Percentiles rank a stretch among this genome's conserved stretches.
These are phyloP conservation scores for Taxawa tesnikishii DNA, from an alignment of 2,329 filamentous ascomycete genomes.

Conservation along the genomic window DNA sequence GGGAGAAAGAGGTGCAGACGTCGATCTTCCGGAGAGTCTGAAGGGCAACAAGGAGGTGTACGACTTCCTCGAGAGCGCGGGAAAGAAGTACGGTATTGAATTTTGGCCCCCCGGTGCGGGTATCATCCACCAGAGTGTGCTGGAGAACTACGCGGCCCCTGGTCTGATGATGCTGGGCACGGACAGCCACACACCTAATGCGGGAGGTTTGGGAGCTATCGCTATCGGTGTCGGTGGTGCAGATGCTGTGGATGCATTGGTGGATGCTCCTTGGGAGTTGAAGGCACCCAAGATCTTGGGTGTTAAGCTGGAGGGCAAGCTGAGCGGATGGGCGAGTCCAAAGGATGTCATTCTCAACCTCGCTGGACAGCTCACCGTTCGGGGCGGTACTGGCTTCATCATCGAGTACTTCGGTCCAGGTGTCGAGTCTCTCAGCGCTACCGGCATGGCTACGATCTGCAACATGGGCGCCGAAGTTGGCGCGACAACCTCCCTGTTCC, in stretches of 20 bases:
- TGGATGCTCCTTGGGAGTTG: slow-evolving; percentile 93
- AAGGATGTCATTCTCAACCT: slow-evolving; percentile 92
- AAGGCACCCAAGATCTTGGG: slow-evolving; percentile 88
- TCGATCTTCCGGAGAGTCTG: slow-evolving; percentile 75
- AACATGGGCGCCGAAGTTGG: slow-evolving; percentile 92
- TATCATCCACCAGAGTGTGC: slow-evolving; percentile 93
- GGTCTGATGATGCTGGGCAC: slow-evolving; percentile 98
- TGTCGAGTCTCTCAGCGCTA: slow-evolving; percentile 77
- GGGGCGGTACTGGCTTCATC: slow-evolving; percentile 83
- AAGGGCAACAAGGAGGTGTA: slow-evolving; percentile 93
- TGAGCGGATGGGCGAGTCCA: slow-evolving; percentile 83
- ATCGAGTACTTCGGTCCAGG: slow-evolving; percentile 75
- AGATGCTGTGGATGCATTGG: slow-evolving; percentile 91
- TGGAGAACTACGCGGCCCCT: slow-evolving; percentile 96
- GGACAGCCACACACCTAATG: slow-evolving; percentile 94
- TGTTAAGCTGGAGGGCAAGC: slow-evolving; percentile 68
- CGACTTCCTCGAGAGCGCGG: slow-evolving; percentile 88
- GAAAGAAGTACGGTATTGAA: slow-evolving; percentile 83
- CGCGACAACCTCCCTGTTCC: slow-evolving; percentile 92
- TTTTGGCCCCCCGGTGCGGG: slow-evolving; percentile 92
- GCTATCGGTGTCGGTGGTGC: slow-evolving; percentile 96
- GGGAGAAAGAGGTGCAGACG: slow-evolving; percentile 76
- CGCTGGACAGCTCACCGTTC: slow-evolving; percentile 77
- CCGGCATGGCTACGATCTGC: slow-evolving; percentile 82
- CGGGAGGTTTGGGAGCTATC: slow-evolving; percentile 84